Conservation (phyloP, 2,329 filamentous ascomycete species). For the Septoria petroselini region DNA sequence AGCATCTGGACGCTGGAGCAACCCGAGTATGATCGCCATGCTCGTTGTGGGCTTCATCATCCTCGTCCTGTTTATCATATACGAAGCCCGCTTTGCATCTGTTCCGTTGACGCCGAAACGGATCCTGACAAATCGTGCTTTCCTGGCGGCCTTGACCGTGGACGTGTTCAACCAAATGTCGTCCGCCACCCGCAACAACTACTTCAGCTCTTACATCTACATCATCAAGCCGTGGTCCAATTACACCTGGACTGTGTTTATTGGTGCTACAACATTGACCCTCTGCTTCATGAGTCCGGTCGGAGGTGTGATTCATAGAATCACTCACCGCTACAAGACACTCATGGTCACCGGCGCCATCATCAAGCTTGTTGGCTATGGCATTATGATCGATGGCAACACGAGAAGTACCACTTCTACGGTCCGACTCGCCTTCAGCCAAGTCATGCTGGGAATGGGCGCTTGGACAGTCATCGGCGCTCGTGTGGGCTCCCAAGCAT, state of each 20-base stretch:
- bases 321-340: slow-evolving; percentile 45
- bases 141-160: slow-evolving; percentile 23
- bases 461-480: slow-evolving; percentile 43
- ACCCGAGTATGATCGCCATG: slow-evolving; percentile 21
- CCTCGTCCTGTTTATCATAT: slow-evolving; percentile 10
- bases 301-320: slow-evolving; percentile 35
- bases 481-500: slow-evolving; percentile 44
- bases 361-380: slow-evolving; percentile 41
- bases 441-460: slow-evolving; percentile 42
- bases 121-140: slow-evolving; percentile 27
- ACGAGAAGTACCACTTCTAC: slow-evolving; percentile 38
- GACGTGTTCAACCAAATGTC: slow-evolving; percentile 24
- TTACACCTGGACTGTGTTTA: slow-evolving; percentile 45
- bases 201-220: slow-evolving; percentile 38
- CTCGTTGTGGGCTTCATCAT: slow-evolving; percentile 12
- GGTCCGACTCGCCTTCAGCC: slow-evolving; percentile 37
- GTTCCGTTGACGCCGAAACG: slow-evolving; percentile 28
- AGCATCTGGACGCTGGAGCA: slow-evolving; percentile 26
- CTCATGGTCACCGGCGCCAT: slow-evolving; percentile 42
- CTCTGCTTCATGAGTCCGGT: slow-evolving; percentile 42
- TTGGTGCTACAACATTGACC: slow-evolving; percentile 42
- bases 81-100: slow-evolving; percentile 18
- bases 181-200: slow-evolving; percentile 21
- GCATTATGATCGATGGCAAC: slow-evolving; percentile 35
- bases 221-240: slow-evolving; percentile 45